phyloP scores from a whole-genome alignment of 108 stramenopile genomes.

The Discostella pseudostelligera region DNA sequence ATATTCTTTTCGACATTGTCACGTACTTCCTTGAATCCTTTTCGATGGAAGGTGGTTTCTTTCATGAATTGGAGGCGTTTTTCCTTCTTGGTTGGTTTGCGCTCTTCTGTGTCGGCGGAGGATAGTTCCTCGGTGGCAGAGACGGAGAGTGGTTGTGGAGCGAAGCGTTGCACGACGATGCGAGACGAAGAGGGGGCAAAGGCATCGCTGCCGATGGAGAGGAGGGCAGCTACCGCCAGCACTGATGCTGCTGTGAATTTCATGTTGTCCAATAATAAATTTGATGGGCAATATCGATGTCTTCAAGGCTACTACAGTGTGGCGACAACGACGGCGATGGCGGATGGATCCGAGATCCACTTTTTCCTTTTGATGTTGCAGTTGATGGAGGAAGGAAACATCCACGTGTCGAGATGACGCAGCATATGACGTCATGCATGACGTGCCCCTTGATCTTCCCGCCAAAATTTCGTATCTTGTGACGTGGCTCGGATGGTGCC shows the following conservation, averaged over 20 bases:
- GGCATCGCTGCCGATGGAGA: constrained; percentile 32
- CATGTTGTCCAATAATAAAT: constrained; percentile 31
- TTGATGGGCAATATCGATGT: too few relatives aligned
- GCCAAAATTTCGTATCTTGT: too few relatives aligned
- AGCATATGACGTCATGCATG: too few relatives aligned
- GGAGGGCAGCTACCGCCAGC: constrained; percentile 28
- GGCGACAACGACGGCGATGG: too few relatives aligned
- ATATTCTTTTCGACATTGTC: constrained; percentile 70
- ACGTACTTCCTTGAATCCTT: constrained; percentile 88
- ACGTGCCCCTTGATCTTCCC: too few relatives aligned
- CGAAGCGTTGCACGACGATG: not conserved
- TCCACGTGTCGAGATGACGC: too few relatives aligned
- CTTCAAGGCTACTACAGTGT: too few relatives aligned
- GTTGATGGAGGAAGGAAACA: too few relatives aligned
- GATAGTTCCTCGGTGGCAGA: constrained; percentile 39
- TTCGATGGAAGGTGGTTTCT: constrained; percentile 71
- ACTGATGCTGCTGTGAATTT: constrained; percentile 48
- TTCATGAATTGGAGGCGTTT: constrained; percentile 78
- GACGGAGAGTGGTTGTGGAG: constrained; percentile 11
- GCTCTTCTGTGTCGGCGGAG: constrained; percentile 7
- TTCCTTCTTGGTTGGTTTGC: constrained; percentile 59
- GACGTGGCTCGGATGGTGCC: too few relatives aligned
- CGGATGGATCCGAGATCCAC: too few relatives aligned
- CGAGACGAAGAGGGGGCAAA: constrained; percentile 24
- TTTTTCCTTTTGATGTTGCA: too few relatives aligned